A percentile compares a stretch with the other conserved stretches of the same genome.
phyloP scores from a whole-genome alignment of 2,329 filamentous ascomycete genomes.

The Colletotrichum tabaci region DNA sequence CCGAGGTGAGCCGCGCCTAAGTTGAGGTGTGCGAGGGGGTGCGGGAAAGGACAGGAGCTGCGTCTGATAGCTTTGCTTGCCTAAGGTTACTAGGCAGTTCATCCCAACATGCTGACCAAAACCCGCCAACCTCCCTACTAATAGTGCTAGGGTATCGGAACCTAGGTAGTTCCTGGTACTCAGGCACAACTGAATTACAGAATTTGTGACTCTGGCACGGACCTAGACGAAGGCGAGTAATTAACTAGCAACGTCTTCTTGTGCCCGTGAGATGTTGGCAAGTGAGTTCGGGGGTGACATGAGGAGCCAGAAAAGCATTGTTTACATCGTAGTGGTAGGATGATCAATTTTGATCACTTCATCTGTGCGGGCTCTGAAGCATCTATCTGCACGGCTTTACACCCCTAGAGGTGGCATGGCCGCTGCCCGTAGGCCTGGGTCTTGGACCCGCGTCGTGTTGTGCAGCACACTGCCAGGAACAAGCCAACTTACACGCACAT shows the following conservation, averaged over 20 bases:
- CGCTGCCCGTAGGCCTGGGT: conserved; percentile 14
- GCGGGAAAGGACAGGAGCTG: background rate
- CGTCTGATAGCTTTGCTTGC: background rate
- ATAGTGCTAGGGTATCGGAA: no score
- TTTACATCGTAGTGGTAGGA: background rate
- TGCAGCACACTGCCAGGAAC: conserved; percentile 17
- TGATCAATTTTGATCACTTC: conserved; percentile 16
- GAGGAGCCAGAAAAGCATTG: background rate
- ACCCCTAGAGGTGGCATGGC: background rate
- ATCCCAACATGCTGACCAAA: conserved; percentile 27
- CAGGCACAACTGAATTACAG: background rate
- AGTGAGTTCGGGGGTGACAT: conserved; percentile 1
- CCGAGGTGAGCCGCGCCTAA: conserved; percentile 14
- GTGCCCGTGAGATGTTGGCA: background rate
- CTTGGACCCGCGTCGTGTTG: conserved; percentile 27
- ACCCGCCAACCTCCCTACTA: background rate
- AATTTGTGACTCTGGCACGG: conserved; percentile 7
- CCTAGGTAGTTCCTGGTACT: conserved; percentile 7
- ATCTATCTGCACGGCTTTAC: background rate
- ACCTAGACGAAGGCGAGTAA: background rate
- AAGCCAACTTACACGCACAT: background rate
- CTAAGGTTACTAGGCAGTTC: conserved; percentile 27
- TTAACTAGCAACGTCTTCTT: background rate
- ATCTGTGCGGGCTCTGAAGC: conserved; percentile 9
- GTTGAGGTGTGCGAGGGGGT: background rate